Evolutionary conservation across 495 filamentous ascomycete species (phyloP), one percentile per base, ranked within the genome.

Genomic region (Durotheca rogersii): DNA sequence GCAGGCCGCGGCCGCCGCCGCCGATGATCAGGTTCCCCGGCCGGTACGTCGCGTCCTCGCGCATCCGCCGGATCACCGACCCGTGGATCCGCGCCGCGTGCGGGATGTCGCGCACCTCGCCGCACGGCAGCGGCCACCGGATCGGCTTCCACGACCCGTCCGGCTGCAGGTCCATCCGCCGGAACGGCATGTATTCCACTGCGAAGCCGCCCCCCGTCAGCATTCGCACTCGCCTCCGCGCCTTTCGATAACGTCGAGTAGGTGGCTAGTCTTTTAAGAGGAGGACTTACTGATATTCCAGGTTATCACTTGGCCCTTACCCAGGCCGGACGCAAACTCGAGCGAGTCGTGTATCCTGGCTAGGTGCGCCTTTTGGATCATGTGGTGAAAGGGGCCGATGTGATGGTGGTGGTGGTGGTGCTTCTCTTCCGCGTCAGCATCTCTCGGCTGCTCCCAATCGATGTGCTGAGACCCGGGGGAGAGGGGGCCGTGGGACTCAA

Each of bases 101-200:
- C 0, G 89, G 89, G 9, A 95, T 87, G 62, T 94, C 89, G 1
- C 89, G 80, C 3, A 86, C 82, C 62, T 93, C 89, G 17, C 89
- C 89, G 35, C 81, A 80, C 0, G 89, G 89, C 3, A 93, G 65
- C 0, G 89, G 89, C 83, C 87, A 90, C 15, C 81, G 69, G 48
- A 94, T 92, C 0, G 86, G 83, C 56, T 86, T 85, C 89, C 89
- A 94, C 0, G 81, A 80, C 1, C 88, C 88, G 50, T 92, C 84
- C 2, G 73, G 44, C 39, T 81, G 77, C 14, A 93, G 62, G 60
- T 92, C 89, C 86, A 94, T 89, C 6, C 89, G 79, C 1, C 87
- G 80, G 70, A 93, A 92, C 0, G 89, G 89, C 10, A 94, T 70
- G 59, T 84, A 90, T 60, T 94, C 87, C 87, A 93, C 56, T 59